A percentile compares a stretch with the other conserved stretches of the same genome.
These are phyloP conservation scores for Mycena albidolilacea DNA, from an alignment of 768 basidiomycete genomes.

Conservation along the genomic window DNA sequence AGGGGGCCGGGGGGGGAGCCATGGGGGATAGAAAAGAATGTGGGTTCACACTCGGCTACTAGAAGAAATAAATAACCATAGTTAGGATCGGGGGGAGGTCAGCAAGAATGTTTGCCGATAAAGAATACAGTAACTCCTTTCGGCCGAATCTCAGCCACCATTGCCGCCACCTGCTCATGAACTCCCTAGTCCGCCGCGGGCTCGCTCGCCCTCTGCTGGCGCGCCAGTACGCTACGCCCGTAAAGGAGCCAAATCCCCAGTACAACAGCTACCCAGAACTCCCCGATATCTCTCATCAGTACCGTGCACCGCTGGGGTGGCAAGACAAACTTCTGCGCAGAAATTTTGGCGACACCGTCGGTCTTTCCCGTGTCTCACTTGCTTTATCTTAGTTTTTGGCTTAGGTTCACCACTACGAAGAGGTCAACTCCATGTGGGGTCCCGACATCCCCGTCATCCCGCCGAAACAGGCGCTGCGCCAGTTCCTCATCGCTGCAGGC, in stretches of 20 bases:
- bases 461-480: slow-evolving; percentile 72
- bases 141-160: background rate
- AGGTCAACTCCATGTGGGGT: slow-evolving; percentile 90
- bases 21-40: slow-evolving; percentile 18
- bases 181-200: slow-evolving; percentile 47
- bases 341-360: slow-evolving; percentile 85
- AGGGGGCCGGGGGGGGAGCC: slow-evolving; percentile 22
- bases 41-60: slow-evolving; percentile 9
- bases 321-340: slow-evolving; percentile 82
- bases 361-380: slow-evolving; percentile 41
- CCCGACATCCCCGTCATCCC: slow-evolving; percentile 79
- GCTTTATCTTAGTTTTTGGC: slow-evolving; percentile 31
- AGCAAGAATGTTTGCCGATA: background rate
- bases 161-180: slow-evolving; percentile 38
- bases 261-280: slow-evolving; percentile 81
- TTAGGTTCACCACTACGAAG: slow-evolving; percentile 87
- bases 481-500: slow-evolving; percentile 72
- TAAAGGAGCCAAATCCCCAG: slow-evolving; percentile 69
- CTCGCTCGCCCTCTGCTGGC: slow-evolving; percentile 29
- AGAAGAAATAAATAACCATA: slow-evolving; percentile 12
- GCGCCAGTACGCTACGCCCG: slow-evolving; percentile 53
- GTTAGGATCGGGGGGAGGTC: slow-evolving; percentile 33
- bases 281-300: slow-evolving; percentile 76
- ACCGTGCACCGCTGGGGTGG: slow-evolving; percentile 78
- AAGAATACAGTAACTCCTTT: background rate